Percentiles rank a stretch among this genome's conserved stretches.
Conservation (phyloP, 2,329 filamentous ascomycete species). For the Alternaria sp. region DNA sequence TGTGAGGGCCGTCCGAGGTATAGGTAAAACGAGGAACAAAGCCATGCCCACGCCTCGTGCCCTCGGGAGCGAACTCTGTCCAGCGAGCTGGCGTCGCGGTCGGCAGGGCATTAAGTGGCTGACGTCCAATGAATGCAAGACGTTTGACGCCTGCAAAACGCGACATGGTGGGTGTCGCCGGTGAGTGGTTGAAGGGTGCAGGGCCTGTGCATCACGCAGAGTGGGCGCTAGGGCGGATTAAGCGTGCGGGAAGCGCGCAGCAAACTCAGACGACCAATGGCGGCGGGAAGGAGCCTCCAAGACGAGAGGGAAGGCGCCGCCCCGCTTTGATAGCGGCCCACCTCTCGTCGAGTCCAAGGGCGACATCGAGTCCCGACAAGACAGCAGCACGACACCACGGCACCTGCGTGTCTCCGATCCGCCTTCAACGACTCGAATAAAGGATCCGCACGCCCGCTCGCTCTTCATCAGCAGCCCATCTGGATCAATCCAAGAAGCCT, state of each 20-base stretch:
- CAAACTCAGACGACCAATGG: slow-evolving; percentile 23
- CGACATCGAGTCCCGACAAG: slow-evolving; percentile 24
- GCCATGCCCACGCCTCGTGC: slow-evolving; percentile 27
- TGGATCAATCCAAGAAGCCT: slow-evolving; percentile 15
- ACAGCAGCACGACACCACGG: background rate
- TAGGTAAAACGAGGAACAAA: slow-evolving; percentile 15
- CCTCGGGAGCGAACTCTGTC: slow-evolving; percentile 23
- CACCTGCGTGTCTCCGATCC: background rate
- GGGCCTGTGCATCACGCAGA: slow-evolving; percentile 27
- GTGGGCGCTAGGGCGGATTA: slow-evolving; percentile 27
- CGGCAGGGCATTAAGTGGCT: slow-evolving; percentile 21
- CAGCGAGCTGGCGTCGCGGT: slow-evolving; percentile 25
- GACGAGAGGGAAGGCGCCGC: slow-evolving; percentile 27
- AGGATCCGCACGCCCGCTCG: slow-evolving; percentile 18
- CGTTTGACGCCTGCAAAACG: slow-evolving; percentile 42
- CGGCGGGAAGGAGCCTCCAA: slow-evolving; percentile 19
- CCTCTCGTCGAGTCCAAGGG: slow-evolving; percentile 6
- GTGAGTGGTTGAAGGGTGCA: slow-evolving; percentile 35
- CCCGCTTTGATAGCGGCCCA: slow-evolving; percentile 20
- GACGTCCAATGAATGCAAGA: slow-evolving; percentile 33
- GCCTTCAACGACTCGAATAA: slow-evolving; percentile 5
- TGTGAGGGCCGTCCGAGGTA: slow-evolving; percentile 10
- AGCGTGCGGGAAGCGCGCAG: slow-evolving; percentile 30
- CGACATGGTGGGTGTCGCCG: slow-evolving; percentile 27
- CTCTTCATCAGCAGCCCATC: slow-evolving; percentile 16